A percentile compares a stretch with the other conserved stretches of the same genome.
Conservation (phyloP, 257 asterid genomes). For the Nicotiana obtusifolia region DNA sequence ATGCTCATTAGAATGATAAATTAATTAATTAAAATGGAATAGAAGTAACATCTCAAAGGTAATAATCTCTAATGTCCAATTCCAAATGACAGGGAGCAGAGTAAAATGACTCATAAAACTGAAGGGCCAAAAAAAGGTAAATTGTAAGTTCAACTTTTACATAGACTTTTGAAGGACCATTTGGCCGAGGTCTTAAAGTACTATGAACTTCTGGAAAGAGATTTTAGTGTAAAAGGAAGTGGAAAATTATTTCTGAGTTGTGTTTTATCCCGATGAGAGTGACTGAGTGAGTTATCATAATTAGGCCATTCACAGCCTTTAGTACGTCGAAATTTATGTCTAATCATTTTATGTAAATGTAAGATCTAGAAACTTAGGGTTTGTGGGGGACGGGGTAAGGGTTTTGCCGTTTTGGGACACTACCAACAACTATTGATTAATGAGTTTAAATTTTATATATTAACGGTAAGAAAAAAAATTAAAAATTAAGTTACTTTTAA, state of each 20-base stretch:
- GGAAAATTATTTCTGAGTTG: not conserved
- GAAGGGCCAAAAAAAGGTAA: not conserved
- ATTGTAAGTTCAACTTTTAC: not conserved
- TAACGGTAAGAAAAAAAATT: too few relatives aligned
- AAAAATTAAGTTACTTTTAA: too few relatives aligned
- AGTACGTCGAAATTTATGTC: not conserved
- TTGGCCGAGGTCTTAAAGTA: not conserved
- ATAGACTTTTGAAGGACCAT: conserved; percentile 3
- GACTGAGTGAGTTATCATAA: not conserved
- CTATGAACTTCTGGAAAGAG: not conserved
- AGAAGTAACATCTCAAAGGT: not conserved
- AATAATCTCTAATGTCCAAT: not conserved
- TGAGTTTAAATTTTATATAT: not conserved
- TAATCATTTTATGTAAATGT: not conserved
- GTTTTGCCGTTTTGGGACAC: not conserved
- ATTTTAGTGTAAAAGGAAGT: not conserved
- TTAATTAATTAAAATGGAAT: not conserved
- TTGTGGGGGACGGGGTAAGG: not conserved
- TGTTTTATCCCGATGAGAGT: not conserved
- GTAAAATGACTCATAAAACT: not conserved
- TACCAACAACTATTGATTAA: not conserved
- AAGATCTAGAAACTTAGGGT: not conserved
- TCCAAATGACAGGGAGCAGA: not conserved
- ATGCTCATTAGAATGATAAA: not conserved
- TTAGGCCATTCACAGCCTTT: not conserved